Conservation (phyloP, 805 yeast species). For the Sugiyamaella smithiae region DNA sequence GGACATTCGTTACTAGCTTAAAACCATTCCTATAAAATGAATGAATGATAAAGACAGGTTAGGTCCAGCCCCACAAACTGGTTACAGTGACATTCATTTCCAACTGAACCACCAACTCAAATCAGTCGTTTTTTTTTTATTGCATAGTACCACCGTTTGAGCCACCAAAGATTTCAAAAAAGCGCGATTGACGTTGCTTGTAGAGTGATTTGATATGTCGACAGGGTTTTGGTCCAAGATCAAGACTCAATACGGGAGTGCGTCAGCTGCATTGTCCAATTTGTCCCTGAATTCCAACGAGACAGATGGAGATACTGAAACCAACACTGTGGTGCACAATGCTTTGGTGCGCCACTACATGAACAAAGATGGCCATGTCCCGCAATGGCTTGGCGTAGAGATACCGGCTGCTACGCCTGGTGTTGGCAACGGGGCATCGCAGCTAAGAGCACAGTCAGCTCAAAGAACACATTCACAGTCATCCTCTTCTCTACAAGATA, state of each 20-base stretch:
- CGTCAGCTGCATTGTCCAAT: conserved; percentile 29
- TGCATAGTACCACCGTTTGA: too few relatives aligned
- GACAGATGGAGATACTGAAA: conserved; percentile 42
- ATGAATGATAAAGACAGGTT: neutral
- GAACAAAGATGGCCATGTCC: conserved; percentile 26
- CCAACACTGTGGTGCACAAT: conserved; percentile 45
- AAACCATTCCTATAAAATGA: neutral
- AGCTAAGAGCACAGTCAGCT: neutral
- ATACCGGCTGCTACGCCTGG: conserved; percentile 4
- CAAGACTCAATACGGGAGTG: conserved; percentile 27
- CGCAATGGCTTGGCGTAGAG: conserved; percentile 34
- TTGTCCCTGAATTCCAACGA: conserved; percentile 33
- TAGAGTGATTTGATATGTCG: neutral
- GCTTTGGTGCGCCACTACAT: conserved; percentile 43
- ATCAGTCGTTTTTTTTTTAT: too few relatives aligned
- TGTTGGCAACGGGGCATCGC: neutral
- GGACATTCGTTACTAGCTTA: conserved; percentile 4
- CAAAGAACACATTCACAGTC: conserved; percentile 8
- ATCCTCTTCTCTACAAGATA: conserved; percentile 22
- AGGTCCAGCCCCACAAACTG: too few relatives aligned
- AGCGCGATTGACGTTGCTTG: too few relatives aligned
- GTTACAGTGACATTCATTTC: too few relatives aligned
- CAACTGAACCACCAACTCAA: too few relatives aligned
- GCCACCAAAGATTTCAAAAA: too few relatives aligned
- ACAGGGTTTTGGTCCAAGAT: conserved; percentile 31